Base-by-base conservation (phyloP, 1,284 basidiomycete genomes). In the Ceratobasidium sp. region DNA sequence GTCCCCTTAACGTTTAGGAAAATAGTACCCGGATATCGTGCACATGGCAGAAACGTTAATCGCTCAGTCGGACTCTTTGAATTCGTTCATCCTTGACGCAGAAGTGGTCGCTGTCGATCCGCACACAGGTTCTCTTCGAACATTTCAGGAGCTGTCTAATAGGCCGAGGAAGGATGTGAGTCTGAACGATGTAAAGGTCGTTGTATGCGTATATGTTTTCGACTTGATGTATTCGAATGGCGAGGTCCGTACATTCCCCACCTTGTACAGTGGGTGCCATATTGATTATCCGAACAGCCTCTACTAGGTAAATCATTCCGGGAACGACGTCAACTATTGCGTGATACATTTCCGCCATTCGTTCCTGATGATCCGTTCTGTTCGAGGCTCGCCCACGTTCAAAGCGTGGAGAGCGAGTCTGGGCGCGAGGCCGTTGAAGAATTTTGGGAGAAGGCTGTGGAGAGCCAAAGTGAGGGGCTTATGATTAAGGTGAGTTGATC, bases 191-290 rank as follows among this genome's bases (percentile, higher is more conserved):
- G 97, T 99, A 83, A 95, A 96, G 88, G 94, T 99, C 79, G 91
- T 93, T 76, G 98, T 99, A 15, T 97, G 96, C 82, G 89, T 99
- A 3, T 99, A 97, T 84, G 96, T 93, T 0, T 99, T 99, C 83
- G 98, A 99, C 84, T 87, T 99, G 69, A 89, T 99, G 80, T 97
- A 96, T 83, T 87, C 99, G 77, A 99, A 99, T 82, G 97, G 97
- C 84, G 89, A 90, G 86, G 93, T 92, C 46, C 33, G 72, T 39
- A 18, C 46, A 10, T n/a, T n/a, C 15, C 23, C 39, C 20, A 26
- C 39, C 15, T 49, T 33, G 18, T 55, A 39, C 49, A 39, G 20
- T 3, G 53, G 40, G n/a, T 13, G 15, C 26, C n/a, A 39, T 6
- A 26, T 13, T 51, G n/a, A 79, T 28, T 76, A n/a, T 26, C 26